Percentiles rank a stretch among this genome's conserved stretches.
Conservation (phyloP, 331 rosid genomes). For the Dryas integrifolia region DNA sequence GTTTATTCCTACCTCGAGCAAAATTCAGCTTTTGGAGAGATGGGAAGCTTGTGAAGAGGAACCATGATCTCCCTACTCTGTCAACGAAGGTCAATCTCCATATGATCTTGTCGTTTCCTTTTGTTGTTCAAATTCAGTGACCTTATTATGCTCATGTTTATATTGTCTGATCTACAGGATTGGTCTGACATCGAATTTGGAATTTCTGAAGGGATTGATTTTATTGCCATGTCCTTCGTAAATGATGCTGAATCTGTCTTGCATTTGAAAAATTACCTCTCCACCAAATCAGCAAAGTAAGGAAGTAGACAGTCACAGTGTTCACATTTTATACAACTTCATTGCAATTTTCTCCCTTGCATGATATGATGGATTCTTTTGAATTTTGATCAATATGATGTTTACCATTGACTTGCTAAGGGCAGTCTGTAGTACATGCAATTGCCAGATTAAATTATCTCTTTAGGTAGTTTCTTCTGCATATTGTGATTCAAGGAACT, state of each 20-base stretch:
- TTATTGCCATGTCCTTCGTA: conserved; percentile 43
- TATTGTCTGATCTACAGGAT: conserved; percentile 27
- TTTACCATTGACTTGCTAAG: too few species aligned
- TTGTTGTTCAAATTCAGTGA: too few species aligned
- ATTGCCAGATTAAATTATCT: background rate
- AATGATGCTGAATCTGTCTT: conserved; percentile 35
- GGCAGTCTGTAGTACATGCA: background rate
- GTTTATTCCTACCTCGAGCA: conserved; percentile 68
- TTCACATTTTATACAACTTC: background rate
- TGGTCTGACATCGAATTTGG: conserved; percentile 46
- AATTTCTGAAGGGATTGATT: conserved; percentile 41
- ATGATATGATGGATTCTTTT: background rate
- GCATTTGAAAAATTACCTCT: conserved; percentile 35
- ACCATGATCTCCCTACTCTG: conserved; percentile 56
- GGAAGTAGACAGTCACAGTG: background rate
- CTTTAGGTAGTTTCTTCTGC: background rate
- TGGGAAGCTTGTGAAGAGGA: conserved; percentile 63
- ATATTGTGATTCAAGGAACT: background rate
- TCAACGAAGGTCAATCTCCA: conserved; percentile 47
- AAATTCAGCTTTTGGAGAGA: conserved; percentile 82
- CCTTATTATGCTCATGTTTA: conserved; percentile 1
- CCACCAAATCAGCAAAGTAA: conserved; percentile 36
- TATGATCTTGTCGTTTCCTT: background rate
- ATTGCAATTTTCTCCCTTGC: background rate
- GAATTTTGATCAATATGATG: background rate